Conservation (phyloP, 2,329 filamentous ascomycete species). For the Mariannaea sp. region DNA sequence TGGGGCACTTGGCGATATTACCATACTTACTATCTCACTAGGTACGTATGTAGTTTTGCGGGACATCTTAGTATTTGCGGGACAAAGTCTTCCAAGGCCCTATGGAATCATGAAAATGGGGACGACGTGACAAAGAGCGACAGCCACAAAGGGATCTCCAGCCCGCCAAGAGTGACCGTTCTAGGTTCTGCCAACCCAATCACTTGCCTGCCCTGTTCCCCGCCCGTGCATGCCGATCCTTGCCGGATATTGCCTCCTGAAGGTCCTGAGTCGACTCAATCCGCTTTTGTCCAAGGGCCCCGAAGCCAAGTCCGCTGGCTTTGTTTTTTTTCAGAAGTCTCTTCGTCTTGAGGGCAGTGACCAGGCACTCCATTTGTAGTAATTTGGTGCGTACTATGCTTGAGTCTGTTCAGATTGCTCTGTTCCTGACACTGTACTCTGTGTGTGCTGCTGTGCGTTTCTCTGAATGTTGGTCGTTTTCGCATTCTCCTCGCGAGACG, state of each 20-base stretch:
- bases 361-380: too few species aligned
- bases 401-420: too few species aligned
- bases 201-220: background rate
- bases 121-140: background rate
- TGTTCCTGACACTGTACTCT: too few species aligned
- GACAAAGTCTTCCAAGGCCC: too few species aligned
- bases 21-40: background rate
- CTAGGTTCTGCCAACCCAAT: constrained; percentile 3
- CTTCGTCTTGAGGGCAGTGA: background rate
- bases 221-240: constrained; percentile 9
- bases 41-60: too few species aligned
- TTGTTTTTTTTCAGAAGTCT: background rate
- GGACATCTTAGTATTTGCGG: too few species aligned
- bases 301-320: too few species aligned
- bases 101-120: background rate
- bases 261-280: constrained; percentile 8
- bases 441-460: too few species aligned
- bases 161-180: background rate
- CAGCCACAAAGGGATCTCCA: background rate
- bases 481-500: too few species aligned
- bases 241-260: constrained; percentile 11
- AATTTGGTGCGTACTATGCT: too few species aligned
- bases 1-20: background rate
- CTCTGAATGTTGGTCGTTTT: too few species aligned
- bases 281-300: too few species aligned